Evolutionary conservation across 331 rosid genomes (phyloP).

Genomic region (Telfairia occidentalis): DNA sequence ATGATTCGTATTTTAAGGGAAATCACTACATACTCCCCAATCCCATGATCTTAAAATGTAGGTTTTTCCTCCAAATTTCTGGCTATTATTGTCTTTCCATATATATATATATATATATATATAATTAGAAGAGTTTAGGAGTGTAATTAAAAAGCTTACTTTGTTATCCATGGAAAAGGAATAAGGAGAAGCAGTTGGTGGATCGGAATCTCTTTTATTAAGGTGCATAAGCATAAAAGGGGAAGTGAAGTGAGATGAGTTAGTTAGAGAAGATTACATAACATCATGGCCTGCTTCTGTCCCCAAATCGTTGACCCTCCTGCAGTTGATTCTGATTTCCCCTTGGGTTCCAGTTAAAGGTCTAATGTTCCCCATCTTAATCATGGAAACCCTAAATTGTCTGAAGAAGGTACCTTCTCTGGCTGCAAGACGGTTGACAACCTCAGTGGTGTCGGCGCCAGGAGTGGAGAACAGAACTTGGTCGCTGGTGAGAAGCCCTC

Average conservation of each 20-base stretch:
- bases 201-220: too few species aligned
- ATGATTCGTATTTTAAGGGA: too few species aligned
- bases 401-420: slow-evolving; percentile 14
- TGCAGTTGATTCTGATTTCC: slow-evolving; percentile 24
- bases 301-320: background rate
- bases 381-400: slow-evolving; percentile 16
- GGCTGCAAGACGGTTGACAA: background rate
- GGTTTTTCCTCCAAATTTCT: too few species aligned
- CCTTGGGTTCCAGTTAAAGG: slow-evolving; percentile 14
- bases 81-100: too few species aligned
- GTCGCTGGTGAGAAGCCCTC: slow-evolving; percentile 17
- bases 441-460: background rate
- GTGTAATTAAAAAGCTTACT: too few species aligned
- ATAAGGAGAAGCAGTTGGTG: too few species aligned
- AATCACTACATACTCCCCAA: too few species aligned
- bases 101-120: too few species aligned
- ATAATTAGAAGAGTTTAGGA: too few species aligned
- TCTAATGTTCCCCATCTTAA: slow-evolving; percentile 23
- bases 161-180: too few species aligned
- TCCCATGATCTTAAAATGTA: too few species aligned
- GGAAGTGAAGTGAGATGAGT: background rate
- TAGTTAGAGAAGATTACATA: background rate
- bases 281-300: background rate
- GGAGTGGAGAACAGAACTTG: slow-evolving; percentile 14
- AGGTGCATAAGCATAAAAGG: background rate